A percentile compares a stretch with the other conserved stretches of the same genome.
phyloP scores from a whole-genome alignment of 352 stramenopile genomes.

The Elongisporangium anandrum region DNA sequence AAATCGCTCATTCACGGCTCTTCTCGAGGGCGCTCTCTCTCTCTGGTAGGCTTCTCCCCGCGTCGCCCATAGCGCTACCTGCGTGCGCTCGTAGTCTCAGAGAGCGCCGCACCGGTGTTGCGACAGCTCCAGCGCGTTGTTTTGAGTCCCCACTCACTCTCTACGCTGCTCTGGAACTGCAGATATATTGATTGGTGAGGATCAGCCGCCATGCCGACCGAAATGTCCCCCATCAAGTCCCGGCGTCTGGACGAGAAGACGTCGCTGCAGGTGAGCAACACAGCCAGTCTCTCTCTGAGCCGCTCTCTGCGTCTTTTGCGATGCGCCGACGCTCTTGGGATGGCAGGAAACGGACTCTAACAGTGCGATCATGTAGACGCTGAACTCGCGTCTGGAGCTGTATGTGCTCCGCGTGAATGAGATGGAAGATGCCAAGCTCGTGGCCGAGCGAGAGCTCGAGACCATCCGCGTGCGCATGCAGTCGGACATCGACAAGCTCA shows the following conservation, averaged over 20 bases:
- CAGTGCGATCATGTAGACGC: conserved; percentile 27
- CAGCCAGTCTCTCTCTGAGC: neutral
- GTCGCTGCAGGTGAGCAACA: conserved; percentile 52
- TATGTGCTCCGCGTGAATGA: conserved; percentile 84
- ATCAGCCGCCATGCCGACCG: conserved; percentile 35
- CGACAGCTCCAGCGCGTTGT: no score
- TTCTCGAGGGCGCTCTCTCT: neutral
- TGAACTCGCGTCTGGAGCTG: conserved; percentile 79
- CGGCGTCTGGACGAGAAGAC: conserved; percentile 82
- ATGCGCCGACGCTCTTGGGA: neutral
- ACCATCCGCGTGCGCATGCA: conserved; percentile 80
- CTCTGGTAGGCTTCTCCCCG: neutral
- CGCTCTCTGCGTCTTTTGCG: conserved; percentile 1
- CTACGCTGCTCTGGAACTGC: neutral
- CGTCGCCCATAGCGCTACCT: neutral
- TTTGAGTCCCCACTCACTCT: neutral
- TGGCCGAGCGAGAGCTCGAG: conserved; percentile 72
- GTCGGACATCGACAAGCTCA: conserved; percentile 62
- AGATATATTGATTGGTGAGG: neutral
- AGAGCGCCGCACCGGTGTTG: no score
- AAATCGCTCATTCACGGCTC: neutral
- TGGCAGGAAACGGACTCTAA: conserved; percentile 5
- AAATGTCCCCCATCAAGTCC: conserved; percentile 79
- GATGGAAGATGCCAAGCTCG: conserved; percentile 70
- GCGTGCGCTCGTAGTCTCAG: no score